Conservation (phyloP, 2,329 filamentous ascomycete species). For the Pseudogymnoascus sp. region DNA sequence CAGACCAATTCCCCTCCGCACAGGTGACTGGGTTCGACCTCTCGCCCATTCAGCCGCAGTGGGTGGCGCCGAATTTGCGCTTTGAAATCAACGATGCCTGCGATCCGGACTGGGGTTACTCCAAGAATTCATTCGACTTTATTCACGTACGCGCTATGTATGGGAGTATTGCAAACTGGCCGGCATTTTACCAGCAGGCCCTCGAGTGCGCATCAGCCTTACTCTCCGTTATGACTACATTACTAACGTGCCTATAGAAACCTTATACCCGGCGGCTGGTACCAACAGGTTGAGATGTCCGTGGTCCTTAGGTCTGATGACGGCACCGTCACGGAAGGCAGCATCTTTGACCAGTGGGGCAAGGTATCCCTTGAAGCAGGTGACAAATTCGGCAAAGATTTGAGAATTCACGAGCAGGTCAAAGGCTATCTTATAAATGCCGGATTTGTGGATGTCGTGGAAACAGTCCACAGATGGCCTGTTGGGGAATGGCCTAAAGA, state of each 20-base stretch:
- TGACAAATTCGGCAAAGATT: slow-evolving; percentile 30
- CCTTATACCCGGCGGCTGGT: slow-evolving; percentile 31
- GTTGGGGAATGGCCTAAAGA: slow-evolving; percentile 29
- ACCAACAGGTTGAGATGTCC: slow-evolving; percentile 26
- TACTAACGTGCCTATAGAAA: slow-evolving; percentile 26
- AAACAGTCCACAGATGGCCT: slow-evolving; percentile 25
- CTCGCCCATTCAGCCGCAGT: slow-evolving; percentile 31
- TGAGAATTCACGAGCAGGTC: slow-evolving; percentile 24
- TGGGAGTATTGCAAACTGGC: slow-evolving; percentile 50
- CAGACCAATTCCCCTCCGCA: slow-evolving; percentile 26
- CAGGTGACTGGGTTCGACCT: slow-evolving; percentile 28
- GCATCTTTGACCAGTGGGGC: slow-evolving; percentile 34
- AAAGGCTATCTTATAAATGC: slow-evolving; percentile 18
- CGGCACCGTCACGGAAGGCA: slow-evolving; percentile 33
- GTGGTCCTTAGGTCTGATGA: slow-evolving; percentile 36
- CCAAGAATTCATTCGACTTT: slow-evolving; percentile 46
- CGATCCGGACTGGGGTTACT: slow-evolving; percentile 32
- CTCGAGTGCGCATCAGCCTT: slow-evolving; percentile 34
- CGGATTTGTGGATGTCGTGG: slow-evolving; percentile 28
- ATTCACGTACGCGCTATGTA: slow-evolving; percentile 51
- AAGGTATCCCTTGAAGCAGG: slow-evolving; percentile 35
- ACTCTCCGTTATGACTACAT: slow-evolving; percentile 12
- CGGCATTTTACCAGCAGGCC: slow-evolving; percentile 42
- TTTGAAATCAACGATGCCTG: slow-evolving; percentile 58
- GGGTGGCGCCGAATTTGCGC: slow-evolving; percentile 51